These are phyloP conservation scores for Catharanthus roseus DNA, from an alignment of 257 asterid genomes.

Conservation along the genomic window DNA sequence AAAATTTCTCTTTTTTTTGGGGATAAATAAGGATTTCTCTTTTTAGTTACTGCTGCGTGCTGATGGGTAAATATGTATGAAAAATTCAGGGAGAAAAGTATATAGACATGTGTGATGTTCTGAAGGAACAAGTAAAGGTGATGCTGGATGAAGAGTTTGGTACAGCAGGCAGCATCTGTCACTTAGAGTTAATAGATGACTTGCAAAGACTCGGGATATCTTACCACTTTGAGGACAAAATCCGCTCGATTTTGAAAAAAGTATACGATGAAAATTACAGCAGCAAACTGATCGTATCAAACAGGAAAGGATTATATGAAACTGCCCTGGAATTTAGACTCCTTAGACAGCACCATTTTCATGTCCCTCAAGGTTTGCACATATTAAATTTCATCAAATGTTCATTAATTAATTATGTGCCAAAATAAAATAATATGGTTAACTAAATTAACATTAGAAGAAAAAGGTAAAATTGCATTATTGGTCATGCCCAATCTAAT, in stretches of 20 bases:
- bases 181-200: conserved; percentile 15
- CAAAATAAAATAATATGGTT: too few species aligned
- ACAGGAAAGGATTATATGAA: neutral
- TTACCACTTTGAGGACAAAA: conserved; percentile 17
- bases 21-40: too few species aligned
- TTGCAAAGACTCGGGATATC: conserved; percentile 18
- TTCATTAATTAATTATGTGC: too few species aligned
- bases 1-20: too few species aligned
- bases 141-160: conserved; percentile 5
- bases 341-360: neutral
- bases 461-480: too few species aligned
- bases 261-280: neutral
- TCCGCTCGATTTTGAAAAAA: neutral
- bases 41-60: too few species aligned
- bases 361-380: neutral
- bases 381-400: neutral
- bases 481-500: too few species aligned
- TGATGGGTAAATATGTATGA: too few species aligned
- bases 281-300: neutral
- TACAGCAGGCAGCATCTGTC: neutral
- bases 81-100: conserved; percentile 9
- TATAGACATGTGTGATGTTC: neutral
- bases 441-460: too few species aligned
- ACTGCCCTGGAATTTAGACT: conserved; percentile 2
- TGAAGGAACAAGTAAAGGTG: conserved; percentile 11